Percentiles rank a stretch among this genome's conserved stretches.
phyloP scores from a whole-genome alignment of 176 grass and related monocot species.

The Cymbopogon citratus region DNA sequence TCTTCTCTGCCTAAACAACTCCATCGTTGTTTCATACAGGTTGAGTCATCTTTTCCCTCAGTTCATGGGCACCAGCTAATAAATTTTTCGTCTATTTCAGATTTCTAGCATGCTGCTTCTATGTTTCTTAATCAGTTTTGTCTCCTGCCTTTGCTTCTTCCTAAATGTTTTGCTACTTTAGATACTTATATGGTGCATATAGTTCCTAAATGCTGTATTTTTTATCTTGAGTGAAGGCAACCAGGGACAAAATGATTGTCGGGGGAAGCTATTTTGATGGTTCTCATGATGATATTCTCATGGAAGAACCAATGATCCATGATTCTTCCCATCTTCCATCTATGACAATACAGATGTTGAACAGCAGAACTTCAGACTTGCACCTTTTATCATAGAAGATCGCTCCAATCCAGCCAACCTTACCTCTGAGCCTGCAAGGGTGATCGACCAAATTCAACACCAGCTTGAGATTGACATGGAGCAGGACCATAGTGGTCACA shows the following conservation, averaged over 20 bases:
- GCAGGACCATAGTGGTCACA: slow-evolving; percentile 47
- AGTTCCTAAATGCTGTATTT: neutral
- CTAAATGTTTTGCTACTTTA: slow-evolving; percentile 21
- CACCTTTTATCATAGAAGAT: slow-evolving; percentile 49
- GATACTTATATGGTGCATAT: slow-evolving; percentile 11
- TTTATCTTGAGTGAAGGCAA: slow-evolving; percentile 19
- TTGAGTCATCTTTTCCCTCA: slow-evolving; percentile 23
- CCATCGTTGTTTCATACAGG: slow-evolving; percentile 33
- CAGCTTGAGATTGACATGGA: slow-evolving; percentile 41
- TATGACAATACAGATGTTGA: slow-evolving; percentile 24
- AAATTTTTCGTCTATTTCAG: neutral
- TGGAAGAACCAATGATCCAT: slow-evolving; percentile 48
- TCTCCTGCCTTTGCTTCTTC: slow-evolving; percentile 7
- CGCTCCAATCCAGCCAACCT: slow-evolving; percentile 34
- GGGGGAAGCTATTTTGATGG: slow-evolving; percentile 51
- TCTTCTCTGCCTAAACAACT: slow-evolving; percentile 34
- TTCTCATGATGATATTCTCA: slow-evolving; percentile 40
- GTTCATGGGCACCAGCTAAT: slow-evolving; percentile 10
- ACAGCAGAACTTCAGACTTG: slow-evolving; percentile 31
- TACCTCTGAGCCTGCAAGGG: slow-evolving; percentile 32
- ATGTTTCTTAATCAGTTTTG: slow-evolving; percentile 18
- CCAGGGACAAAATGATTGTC: slow-evolving; percentile 44
- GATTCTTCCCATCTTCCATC: slow-evolving; percentile 36
- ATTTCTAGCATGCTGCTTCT: slow-evolving; percentile 19
- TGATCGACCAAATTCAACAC: slow-evolving; percentile 37